Percentiles rank a stretch among this genome's conserved stretches.
Evolutionary conservation across 768 basidiomycete species (phyloP).

Genomic region (Rhizopogon vesiculosus): DNA sequence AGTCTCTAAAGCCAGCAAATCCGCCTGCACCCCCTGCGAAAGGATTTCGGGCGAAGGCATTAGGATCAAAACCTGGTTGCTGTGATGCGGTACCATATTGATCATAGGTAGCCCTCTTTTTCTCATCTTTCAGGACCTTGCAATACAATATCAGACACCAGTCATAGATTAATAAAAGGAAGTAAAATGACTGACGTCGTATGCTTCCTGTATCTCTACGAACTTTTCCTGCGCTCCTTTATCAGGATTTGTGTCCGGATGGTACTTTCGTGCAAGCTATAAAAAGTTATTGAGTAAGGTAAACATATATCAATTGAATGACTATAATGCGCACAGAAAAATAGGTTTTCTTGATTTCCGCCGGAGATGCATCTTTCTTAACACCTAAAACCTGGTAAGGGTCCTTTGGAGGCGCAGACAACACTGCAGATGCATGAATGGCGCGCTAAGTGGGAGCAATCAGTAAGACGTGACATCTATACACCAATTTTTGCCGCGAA

Average conservation of each 20-base stretch:
- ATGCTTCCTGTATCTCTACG: conserved; percentile 94
- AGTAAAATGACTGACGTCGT: conserved; percentile 64
- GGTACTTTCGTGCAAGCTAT: conserved; percentile 95
- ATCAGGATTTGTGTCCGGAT: conserved; percentile 96
- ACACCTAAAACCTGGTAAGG: conserved; percentile 94
- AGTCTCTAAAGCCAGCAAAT: conserved; percentile 72
- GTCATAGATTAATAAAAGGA: conserved; percentile 8
- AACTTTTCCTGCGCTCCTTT: conserved; percentile 89
- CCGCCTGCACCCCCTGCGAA: conserved; percentile 49
- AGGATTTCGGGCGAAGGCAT: conserved; percentile 62
- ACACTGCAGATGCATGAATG: conserved; percentile 65
- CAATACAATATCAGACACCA: conserved; percentile 14
- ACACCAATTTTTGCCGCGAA: conserved; percentile 35
- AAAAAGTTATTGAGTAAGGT: conserved; percentile 11
- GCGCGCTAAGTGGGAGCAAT: conserved; percentile 47
- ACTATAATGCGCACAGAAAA: conserved; percentile 65
- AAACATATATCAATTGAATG: conserved; percentile 9
- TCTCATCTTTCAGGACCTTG: conserved; percentile 90
- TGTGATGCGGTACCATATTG: conserved; percentile 90
- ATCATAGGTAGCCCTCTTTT: conserved; percentile 88
- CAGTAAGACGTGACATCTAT: conserved; percentile 11
- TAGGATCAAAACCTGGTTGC: conserved; percentile 90
- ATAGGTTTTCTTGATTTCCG: conserved; percentile 97
- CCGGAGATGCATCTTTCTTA: conserved; percentile 69
- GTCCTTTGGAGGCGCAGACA: conserved; percentile 57